phyloP scores from a whole-genome alignment of 345 rosid genomes.

The Raphanus raphanistrum region DNA sequence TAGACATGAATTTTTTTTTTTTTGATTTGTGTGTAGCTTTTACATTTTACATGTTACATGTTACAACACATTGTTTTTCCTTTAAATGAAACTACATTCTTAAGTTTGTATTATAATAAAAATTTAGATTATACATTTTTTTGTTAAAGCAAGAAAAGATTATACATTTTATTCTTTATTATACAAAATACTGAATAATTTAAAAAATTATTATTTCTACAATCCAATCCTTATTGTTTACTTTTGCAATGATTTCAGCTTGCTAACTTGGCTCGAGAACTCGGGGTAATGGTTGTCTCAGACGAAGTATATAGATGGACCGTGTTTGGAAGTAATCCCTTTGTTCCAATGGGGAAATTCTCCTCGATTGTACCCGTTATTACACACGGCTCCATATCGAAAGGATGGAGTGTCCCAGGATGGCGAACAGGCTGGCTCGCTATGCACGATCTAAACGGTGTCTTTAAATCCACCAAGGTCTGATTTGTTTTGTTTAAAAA shows the following conservation, averaged over 20 bases:
- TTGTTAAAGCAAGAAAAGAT: no score
- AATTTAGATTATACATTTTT: no score
- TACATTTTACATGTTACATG: no score
- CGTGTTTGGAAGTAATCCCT: conserved; percentile 46
- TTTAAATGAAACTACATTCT: no score
- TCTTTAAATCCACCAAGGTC: conserved; percentile 41
- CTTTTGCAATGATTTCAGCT: conserved; percentile 31
- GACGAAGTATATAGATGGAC: conserved; percentile 56
- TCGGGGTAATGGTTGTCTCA: conserved; percentile 50
- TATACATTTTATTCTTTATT: no score
- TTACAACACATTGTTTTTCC: no score
- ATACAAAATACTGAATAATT: no score
- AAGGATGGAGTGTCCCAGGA: conserved; percentile 58
- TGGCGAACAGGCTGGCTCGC: conserved; percentile 64
- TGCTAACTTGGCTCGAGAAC: conserved; percentile 48
- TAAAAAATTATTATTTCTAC: no score
- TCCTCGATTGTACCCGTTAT: conserved; percentile 43
- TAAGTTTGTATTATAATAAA: no score
- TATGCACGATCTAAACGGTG: conserved; percentile 41
- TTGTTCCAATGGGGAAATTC: conserved; percentile 50
- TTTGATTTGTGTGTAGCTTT: no score
- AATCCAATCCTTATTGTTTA: no score
- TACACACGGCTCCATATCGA: conserved; percentile 46
- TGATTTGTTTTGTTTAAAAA: not conserved
- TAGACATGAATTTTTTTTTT: no score